These are phyloP conservation scores for Penicillium olsonii DNA, from an alignment of 2,329 filamentous ascomycete genomes.

Conservation along the genomic window DNA sequence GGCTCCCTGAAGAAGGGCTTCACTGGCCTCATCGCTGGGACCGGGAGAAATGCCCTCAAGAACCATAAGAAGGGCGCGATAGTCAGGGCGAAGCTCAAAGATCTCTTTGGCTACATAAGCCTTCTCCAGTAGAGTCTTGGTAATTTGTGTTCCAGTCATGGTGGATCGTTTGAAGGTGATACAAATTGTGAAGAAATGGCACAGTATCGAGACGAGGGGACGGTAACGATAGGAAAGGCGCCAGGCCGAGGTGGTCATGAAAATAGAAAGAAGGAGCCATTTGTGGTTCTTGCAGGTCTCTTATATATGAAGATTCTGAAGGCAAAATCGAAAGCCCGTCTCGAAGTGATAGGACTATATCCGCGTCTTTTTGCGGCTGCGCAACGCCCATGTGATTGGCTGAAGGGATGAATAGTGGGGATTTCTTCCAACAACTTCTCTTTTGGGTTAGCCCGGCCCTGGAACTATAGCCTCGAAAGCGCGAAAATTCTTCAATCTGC, in stretches of 20 bases:
- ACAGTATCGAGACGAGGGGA: no score
- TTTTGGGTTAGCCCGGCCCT: background rate
- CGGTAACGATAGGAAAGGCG: no score
- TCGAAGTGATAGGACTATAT: background rate
- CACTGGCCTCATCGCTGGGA: slow-evolving; percentile 34
- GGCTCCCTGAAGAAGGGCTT: slow-evolving; percentile 29
- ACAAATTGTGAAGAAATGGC: background rate
- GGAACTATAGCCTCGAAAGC: background rate
- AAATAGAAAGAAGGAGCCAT: background rate
- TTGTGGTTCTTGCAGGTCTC: background rate
- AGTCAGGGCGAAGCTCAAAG: slow-evolving; percentile 40
- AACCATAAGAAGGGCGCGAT: slow-evolving; percentile 39
- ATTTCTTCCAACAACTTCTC: background rate
- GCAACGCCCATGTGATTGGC: background rate
- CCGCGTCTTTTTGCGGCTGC: background rate
- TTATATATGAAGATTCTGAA: background rate
- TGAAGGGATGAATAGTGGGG: background rate
- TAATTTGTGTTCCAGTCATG: background rate
- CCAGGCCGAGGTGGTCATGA: background rate
- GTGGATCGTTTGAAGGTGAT: background rate
- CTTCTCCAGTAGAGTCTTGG: slow-evolving; percentile 5
- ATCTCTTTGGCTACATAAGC: slow-evolving; percentile 25
- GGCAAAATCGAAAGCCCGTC: background rate
- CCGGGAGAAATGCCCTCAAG: slow-evolving; percentile 34
- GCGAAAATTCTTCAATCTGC: background rate